A percentile compares a stretch with the other conserved stretches of the same genome.
These are phyloP conservation scores for Lasiosphaeria hispida DNA, from an alignment of 495 filamentous ascomycete species.

Conservation along the genomic window DNA sequence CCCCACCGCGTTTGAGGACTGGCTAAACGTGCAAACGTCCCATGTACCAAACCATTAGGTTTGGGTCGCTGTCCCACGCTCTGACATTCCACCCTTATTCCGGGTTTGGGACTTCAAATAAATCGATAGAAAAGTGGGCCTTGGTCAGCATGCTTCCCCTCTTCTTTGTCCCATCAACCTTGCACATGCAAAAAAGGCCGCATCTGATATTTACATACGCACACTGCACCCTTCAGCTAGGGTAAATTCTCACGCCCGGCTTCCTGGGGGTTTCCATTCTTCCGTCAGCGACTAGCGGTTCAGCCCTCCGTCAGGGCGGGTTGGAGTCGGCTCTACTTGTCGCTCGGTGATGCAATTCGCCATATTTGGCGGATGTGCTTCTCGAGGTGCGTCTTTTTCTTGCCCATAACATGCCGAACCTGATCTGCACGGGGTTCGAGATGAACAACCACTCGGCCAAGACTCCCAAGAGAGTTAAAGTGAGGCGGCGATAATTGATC, in stretches of 20 bases:
- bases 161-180: not conserved
- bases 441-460: not conserved
- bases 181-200: slow-evolving; percentile 9
- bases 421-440: not conserved
- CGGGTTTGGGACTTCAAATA: not conserved
- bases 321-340: no score
- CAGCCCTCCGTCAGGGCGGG: no score
- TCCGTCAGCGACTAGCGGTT: no score
- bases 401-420: not conserved
- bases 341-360: not conserved
- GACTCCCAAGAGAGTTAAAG: no score
- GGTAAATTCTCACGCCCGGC: no score
- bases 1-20: not conserved
- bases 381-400: not conserved
- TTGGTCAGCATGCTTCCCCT: not conserved
- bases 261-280: no score
- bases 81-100: slow-evolving; percentile 3
- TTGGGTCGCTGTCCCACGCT: slow-evolving; percentile 8
- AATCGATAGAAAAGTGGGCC: slow-evolving; percentile 4
- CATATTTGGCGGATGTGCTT: not conserved
- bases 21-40: not conserved
- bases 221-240: no score
- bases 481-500: no score
- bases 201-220: not conserved
- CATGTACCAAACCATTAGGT: not conserved